These are phyloP conservation scores for Cyathus striatus DNA, from an alignment of 768 basidiomycete genomes.

Conservation along the genomic window DNA sequence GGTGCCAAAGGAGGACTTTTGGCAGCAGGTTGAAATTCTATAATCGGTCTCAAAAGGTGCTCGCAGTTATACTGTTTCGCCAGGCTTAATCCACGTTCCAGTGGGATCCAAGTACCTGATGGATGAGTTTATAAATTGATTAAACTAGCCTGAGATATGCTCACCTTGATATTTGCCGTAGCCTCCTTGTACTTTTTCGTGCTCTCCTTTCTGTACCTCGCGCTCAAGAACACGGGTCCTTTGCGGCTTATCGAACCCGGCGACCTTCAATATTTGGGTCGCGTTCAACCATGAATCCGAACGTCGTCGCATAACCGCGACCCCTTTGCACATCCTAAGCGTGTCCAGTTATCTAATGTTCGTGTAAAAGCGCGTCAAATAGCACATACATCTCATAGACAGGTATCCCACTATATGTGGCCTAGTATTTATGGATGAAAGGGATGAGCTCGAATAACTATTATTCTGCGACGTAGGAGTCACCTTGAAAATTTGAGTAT, in stretches of 20 bases:
- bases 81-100: conserved; percentile 80
- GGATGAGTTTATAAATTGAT: conserved; percentile 9
- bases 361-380: conserved; percentile 29
- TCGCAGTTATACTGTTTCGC: conserved; percentile 95
- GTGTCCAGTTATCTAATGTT: conserved; percentile 30
- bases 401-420: conserved; percentile 89
- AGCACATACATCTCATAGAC: conserved; percentile 82
- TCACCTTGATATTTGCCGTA: conserved; percentile 99
- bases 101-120: conserved; percentile 96
- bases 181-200: conserved; percentile 98
- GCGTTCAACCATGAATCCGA: conserved; percentile 98
- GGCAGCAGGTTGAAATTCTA: conserved; percentile 86
- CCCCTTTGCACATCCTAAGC: conserved; percentile 87
- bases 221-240: conserved; percentile 95
- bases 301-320: conserved; percentile 96
- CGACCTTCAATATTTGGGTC: conserved; percentile 98
- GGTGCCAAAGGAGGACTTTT: conserved; percentile 94
- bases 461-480: conserved; percentile 11
- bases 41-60: conserved; percentile 79
- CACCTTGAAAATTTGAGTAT: conserved; percentile 87
- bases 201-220: conserved; percentile 97
- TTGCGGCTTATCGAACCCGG: conserved; percentile 98
- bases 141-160: conserved; percentile 13
- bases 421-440: conserved; percentile 39
- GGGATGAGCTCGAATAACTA: conserved; percentile 14